Conservation (phyloP, 331 rosid species). For the Rosa hybrid region DNA sequence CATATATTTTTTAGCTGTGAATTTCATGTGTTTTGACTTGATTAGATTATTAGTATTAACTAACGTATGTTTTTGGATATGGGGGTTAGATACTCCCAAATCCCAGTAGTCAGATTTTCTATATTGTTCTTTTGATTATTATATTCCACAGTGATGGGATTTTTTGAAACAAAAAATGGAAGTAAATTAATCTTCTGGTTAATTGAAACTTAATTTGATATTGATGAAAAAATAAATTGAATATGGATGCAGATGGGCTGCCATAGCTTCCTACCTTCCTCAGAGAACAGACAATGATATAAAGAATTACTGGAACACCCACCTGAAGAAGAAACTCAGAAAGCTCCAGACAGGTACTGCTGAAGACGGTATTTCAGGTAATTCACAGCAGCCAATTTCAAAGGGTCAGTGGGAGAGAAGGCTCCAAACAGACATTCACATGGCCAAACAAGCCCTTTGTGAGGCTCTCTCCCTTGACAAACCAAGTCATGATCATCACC, state of each 20-base stretch:
- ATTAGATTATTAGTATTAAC: neutral
- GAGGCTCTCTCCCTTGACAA: constrained; percentile 78
- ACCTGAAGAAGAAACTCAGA: constrained; percentile 72
- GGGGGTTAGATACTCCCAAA: constrained; percentile 13
- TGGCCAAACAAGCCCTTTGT: constrained; percentile 80
- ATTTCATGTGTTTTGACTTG: neutral
- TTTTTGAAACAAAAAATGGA: neutral
- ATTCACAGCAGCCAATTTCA: constrained; percentile 37
- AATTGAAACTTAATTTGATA: neutral
- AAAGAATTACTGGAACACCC: constrained; percentile 92
- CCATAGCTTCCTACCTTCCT: constrained; percentile 51
- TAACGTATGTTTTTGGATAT: neutral
- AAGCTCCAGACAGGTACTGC: constrained; percentile 36
- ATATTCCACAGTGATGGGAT: neutral
- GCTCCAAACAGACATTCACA: constrained; percentile 84
- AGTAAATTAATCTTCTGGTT: neutral
- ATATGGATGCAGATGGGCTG: constrained; percentile 78
- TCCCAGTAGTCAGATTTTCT: constrained; percentile 18
- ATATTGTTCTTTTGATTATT: neutral
- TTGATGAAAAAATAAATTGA: neutral
- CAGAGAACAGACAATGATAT: constrained; percentile 42
- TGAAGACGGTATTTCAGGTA: constrained; percentile 34
- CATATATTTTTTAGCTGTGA: neutral
- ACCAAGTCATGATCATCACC: constrained; percentile 17
- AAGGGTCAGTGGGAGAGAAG: constrained; percentile 97